These are phyloP conservation scores for Colletotrichum nymphaeae DNA, from an alignment of 2,329 filamentous ascomycete genomes.

Conservation along the genomic window DNA sequence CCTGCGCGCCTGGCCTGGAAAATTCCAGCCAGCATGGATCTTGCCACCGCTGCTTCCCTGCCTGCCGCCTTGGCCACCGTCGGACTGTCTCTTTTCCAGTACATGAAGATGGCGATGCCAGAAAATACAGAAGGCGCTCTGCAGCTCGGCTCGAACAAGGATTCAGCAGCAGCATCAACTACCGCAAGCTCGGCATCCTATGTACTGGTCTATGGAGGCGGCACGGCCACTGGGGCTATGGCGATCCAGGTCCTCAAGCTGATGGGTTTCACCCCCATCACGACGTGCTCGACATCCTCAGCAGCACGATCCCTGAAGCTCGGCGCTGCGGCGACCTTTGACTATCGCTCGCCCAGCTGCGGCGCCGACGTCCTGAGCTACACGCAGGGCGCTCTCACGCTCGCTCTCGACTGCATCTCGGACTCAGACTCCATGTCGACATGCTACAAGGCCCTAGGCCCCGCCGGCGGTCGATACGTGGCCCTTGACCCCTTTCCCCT, in stretches of 20 bases:
- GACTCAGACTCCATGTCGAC: constrained; percentile 28
- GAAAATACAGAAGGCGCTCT: no score
- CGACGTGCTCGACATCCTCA: neutral
- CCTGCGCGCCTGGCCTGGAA: constrained; percentile 30
- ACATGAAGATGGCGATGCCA: neutral
- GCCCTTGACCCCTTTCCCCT: constrained; percentile 37
- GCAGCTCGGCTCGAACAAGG: neutral
- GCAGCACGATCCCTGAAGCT: neutral
- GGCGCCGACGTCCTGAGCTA: neutral
- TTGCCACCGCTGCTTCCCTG: neutral
- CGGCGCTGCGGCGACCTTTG: neutral
- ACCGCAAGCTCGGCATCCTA: neutral
- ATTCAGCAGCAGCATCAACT: neutral
- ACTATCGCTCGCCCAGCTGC: neutral
- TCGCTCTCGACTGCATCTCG: neutral
- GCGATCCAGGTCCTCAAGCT: constrained; percentile 5
- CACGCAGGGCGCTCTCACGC: neutral
- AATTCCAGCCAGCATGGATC: constrained; percentile 12
- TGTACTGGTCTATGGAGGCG: neutral
- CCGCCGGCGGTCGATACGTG: constrained; percentile 35
- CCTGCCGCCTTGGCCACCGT: neutral
- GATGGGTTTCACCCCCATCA: neutral
- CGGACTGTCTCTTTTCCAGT: neutral
- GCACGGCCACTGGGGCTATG: neutral
- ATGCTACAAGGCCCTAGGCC: constrained; percentile 36